Evolutionary conservation across 768 basidiomycete species (phyloP).

Genomic region (Lentinus brumalis): DNA sequence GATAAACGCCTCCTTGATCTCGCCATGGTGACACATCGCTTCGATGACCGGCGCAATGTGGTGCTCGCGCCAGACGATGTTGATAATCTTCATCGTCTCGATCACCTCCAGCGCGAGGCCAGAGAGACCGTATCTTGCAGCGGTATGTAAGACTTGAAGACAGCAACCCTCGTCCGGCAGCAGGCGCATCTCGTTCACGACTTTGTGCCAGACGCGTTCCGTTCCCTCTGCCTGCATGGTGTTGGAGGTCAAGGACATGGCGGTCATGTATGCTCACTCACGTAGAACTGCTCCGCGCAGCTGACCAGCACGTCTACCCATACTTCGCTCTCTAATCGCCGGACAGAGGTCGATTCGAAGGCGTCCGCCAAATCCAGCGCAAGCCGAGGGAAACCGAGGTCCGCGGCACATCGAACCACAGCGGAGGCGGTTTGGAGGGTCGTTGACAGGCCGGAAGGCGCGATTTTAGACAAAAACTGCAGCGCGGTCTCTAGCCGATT

Average conservation of each 20-base stretch:
- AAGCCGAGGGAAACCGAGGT: slow-evolving; percentile 57
- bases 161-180: slow-evolving; percentile 77
- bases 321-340: slow-evolving; percentile 50
- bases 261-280: slow-evolving; percentile 40
- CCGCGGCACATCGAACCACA: slow-evolving; percentile 56
- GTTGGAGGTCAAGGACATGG: not conserved
- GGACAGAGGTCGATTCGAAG: slow-evolving; percentile 57
- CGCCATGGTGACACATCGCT: slow-evolving; percentile 59
- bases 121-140: slow-evolving; percentile 71
- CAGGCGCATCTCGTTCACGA: slow-evolving; percentile 52
- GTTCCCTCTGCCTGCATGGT: slow-evolving; percentile 65
- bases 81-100: slow-evolving; percentile 50
- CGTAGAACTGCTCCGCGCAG: slow-evolving; percentile 67
- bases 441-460: slow-evolving; percentile 49
- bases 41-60: slow-evolving; percentile 81
- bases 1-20: slow-evolving; percentile 64
- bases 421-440: slow-evolving; percentile 50
- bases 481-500: slow-evolving; percentile 69
- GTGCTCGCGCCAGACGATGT: slow-evolving; percentile 58
- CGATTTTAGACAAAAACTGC: slow-evolving; percentile 62
- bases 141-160: slow-evolving; percentile 67
- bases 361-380: slow-evolving; percentile 69
- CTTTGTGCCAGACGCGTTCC: slow-evolving; percentile 57
- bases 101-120: slow-evolving; percentile 70
- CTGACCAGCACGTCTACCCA: slow-evolving; percentile 73